Evolutionary conservation across 2,329 filamentous ascomycete species (phyloP).

Genomic region (Neonectria sp.): DNA sequence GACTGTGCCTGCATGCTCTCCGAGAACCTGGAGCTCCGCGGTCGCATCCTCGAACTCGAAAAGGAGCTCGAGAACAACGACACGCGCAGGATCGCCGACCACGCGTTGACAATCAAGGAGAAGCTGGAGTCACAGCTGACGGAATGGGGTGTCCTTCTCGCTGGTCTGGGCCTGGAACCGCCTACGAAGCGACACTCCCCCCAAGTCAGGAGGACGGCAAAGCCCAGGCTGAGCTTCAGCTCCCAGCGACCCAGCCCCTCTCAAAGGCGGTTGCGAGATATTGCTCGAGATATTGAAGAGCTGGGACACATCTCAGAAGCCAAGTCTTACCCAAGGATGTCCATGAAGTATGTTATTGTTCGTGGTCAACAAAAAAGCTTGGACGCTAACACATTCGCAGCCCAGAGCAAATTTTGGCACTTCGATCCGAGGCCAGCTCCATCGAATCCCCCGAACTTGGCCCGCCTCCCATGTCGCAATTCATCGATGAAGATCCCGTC

Average conservation of each 20-base stretch:
- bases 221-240: slow-evolving; percentile 59
- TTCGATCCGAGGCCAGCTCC: slow-evolving; percentile 64
- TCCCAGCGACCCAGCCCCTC: slow-evolving; percentile 62
- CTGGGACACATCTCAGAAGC: slow-evolving; percentile 75
- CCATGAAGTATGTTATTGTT: slow-evolving; percentile 72
- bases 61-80: slow-evolving; percentile 75
- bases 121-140: slow-evolving; percentile 80
- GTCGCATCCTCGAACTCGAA: slow-evolving; percentile 79
- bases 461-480: slow-evolving; percentile 72
- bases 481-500: slow-evolving; percentile 69
- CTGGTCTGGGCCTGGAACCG: slow-evolving; percentile 74
- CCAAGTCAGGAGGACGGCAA: slow-evolving; percentile 57
- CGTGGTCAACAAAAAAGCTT: neutral
- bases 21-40: slow-evolving; percentile 83
- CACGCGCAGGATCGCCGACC: slow-evolving; percentile 72
- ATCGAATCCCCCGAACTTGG: slow-evolving; percentile 79
- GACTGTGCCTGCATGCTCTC: slow-evolving; percentile 82
- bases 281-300: slow-evolving; percentile 69
- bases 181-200: slow-evolving; percentile 65
- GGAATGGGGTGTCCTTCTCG: slow-evolving; percentile 78
- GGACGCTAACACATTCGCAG: slow-evolving; percentile 58
- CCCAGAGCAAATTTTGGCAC: slow-evolving; percentile 74
- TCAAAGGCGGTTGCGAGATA: slow-evolving; percentile 70
- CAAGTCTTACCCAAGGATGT: slow-evolving; percentile 76
- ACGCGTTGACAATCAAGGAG: slow-evolving; percentile 78